phyloP scores from a whole-genome alignment of 768 basidiomycete species.

The Leccinellum luteum region DNA sequence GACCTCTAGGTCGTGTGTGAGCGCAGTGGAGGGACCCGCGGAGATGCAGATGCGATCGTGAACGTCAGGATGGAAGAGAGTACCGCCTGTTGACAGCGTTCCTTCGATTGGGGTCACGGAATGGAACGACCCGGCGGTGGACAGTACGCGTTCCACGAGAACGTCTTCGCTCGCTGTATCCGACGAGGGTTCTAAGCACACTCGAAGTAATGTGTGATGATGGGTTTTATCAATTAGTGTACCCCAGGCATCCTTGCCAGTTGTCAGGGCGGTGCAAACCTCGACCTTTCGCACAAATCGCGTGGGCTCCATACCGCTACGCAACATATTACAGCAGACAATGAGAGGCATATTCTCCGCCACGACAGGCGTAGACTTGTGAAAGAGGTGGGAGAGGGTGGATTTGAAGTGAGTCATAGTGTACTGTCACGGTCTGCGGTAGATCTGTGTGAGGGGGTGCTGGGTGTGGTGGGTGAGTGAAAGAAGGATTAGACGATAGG shows the following conservation, averaged over 20 bases:
- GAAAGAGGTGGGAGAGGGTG: background rate
- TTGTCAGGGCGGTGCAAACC: background rate
- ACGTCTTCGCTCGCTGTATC: background rate
- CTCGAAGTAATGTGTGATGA: background rate
- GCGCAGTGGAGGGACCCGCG: background rate
- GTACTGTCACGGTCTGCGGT: background rate
- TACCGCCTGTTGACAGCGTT: background rate
- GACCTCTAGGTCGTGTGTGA: background rate
- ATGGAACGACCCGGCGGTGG: constrained; percentile 1
- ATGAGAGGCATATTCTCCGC: background rate
- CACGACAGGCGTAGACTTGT: background rate
- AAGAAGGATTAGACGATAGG: background rate
- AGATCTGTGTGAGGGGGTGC: no score
- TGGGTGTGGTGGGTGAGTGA: background rate
- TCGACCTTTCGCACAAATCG: background rate
- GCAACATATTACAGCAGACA: background rate
- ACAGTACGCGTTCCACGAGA: constrained; percentile 18
- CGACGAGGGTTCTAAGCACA: background rate
- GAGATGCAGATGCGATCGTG: constrained; percentile 10
- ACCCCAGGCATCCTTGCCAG: background rate
- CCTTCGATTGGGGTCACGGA: constrained; percentile 1
- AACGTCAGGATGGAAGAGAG: constrained; percentile 4
- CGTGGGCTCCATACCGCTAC: background rate
- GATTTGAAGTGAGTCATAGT: background rate
- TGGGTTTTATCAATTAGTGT: no score